Evolutionary conservation across 176 grass and related monocot genomes (phyloP).

Genomic region (Juncus effusus): DNA sequence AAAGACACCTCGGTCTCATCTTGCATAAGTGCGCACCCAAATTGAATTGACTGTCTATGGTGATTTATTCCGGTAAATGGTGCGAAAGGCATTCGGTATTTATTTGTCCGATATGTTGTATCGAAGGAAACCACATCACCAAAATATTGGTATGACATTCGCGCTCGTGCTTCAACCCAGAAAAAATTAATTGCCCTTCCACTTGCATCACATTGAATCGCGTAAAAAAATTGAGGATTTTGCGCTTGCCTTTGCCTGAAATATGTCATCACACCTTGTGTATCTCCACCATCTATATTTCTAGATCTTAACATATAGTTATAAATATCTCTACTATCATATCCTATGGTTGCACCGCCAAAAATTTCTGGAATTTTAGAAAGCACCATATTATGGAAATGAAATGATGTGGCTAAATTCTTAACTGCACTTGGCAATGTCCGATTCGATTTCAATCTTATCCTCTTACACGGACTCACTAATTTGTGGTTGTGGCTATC

Average conservation of each 20-base stretch:
- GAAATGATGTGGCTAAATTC: no score
- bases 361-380: no score
- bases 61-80: constrained; percentile 1
- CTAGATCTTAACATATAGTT: no score
- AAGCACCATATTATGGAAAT: no score
- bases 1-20: constrained; percentile 3
- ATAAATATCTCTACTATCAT: no score
- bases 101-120: constrained; percentile 3
- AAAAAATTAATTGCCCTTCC: not conserved
- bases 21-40: not conserved
- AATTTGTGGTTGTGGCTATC: no score
- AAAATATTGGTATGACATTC: not conserved
- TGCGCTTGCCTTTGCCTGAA: not conserved
- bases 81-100: not conserved
- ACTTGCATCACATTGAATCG: not conserved
- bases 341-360: no score
- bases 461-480: no score
- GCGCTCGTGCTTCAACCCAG: constrained; percentile 10
- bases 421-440: no score
- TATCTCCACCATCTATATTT: no score
- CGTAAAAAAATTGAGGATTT: constrained; percentile 24
- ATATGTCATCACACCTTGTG: no score
- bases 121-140: constrained; percentile 13
- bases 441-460: no score
- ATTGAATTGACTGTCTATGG: not conserved